A percentile compares a stretch with the other conserved stretches of the same genome.
These are phyloP conservation scores for Kwoniella sp. DNA, from an alignment of 768 basidiomycete genomes.

Conservation along the genomic window DNA sequence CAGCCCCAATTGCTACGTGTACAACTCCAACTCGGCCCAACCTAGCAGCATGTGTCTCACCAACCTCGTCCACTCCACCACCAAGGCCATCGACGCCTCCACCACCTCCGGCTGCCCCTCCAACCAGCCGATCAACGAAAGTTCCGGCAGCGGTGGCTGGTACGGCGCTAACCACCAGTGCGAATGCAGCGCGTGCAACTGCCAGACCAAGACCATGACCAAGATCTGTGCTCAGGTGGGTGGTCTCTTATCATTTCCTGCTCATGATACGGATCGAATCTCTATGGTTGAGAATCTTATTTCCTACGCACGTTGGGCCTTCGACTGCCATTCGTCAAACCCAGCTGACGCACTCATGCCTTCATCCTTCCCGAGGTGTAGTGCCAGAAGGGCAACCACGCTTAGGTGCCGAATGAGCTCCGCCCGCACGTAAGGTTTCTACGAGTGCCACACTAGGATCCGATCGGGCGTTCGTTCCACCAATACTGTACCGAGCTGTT, in stretches of 20 bases:
- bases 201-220: conserved; percentile 15
- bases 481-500: neutral
- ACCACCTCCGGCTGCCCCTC: neutral
- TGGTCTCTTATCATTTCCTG: no score
- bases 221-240: conserved; percentile 21
- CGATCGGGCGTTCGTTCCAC: no score
- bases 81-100: neutral
- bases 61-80: neutral
- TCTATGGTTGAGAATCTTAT: no score
- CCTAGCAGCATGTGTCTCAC: conserved; percentile 16
- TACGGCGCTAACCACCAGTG: conserved; percentile 20
- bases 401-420: no score
- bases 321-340: no score
- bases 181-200: conserved; percentile 22
- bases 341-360: no score
- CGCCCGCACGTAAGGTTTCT: no score
- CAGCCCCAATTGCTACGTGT: neutral
- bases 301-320: no score
- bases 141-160: neutral
- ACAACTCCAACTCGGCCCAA: neutral
- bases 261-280: no score
- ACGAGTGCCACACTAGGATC: no score
- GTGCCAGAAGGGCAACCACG: conserved; percentile 18
- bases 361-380: neutral
- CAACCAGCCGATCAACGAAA: neutral